These are phyloP conservation scores for Plasmodium vinckei DNA, from an alignment of 169 alveolate species.

Conservation along the genomic window DNA sequence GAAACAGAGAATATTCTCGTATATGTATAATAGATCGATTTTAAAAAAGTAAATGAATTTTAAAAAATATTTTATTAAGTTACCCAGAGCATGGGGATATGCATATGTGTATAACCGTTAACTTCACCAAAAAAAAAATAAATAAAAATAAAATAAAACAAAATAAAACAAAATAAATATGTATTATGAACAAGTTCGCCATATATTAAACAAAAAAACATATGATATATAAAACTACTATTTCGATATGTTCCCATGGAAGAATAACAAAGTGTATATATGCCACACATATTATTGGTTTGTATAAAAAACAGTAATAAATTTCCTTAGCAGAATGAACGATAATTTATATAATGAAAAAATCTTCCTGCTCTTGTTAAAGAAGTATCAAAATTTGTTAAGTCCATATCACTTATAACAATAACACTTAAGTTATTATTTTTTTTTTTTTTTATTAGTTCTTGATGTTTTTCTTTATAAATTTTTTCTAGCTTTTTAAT, in stretches of 20 bases:
- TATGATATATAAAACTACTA: too few species aligned
- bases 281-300: neutral
- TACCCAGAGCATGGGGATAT: neutral
- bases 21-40: too few species aligned
- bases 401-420: slow-evolving; percentile 58
- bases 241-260: too few species aligned
- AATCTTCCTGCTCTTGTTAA: slow-evolving; percentile 72
- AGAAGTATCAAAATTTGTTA: slow-evolving; percentile 33
- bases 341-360: slow-evolving; percentile 64
- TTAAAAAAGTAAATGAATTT: too few species aligned
- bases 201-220: too few species aligned
- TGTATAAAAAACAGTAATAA: neutral
- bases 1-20: too few species aligned
- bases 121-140: neutral
- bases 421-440: slow-evolving; percentile 47
- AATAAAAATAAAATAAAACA: neutral
- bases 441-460: slow-evolving; percentile 20
- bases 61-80: neutral
- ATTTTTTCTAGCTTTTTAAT: slow-evolving; percentile 56
- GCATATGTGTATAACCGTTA: too few species aligned
- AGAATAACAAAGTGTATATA: too few species aligned
- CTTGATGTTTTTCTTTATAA: slow-evolving; percentile 27
- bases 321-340: neutral
- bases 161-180: neutral
- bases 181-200: too few species aligned